Percentiles rank a stretch among this genome's conserved stretches.
Evolutionary conservation across 768 basidiomycete species (phyloP).

Genomic region (Cantharellus anzutake): DNA sequence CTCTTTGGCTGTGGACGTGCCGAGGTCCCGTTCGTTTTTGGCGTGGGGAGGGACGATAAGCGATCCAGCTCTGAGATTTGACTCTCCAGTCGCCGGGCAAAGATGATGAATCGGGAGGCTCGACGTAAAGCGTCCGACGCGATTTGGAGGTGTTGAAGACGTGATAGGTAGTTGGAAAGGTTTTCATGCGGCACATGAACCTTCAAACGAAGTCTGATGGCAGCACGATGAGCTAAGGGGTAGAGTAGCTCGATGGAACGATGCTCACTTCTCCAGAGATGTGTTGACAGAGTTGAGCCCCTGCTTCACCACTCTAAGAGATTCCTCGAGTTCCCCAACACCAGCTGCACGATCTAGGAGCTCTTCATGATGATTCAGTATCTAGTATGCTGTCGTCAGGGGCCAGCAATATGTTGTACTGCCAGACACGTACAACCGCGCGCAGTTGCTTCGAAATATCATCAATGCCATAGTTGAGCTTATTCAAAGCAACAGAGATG

Average conservation of each 20-base stretch:
- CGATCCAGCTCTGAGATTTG: conserved; percentile 61
- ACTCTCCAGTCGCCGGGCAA: conserved; percentile 61
- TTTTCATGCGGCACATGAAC: conserved; percentile 69
- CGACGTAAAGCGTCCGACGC: conserved; percentile 73
- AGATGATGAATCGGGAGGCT: conserved; percentile 64
- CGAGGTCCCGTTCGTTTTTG: not conserved
- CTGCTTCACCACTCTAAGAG: conserved; percentile 42
- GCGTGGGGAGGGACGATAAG: not conserved
- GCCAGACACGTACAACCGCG: conserved; percentile 37
- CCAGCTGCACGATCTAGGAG: conserved; percentile 67
- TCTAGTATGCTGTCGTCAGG: conserved; percentile 25
- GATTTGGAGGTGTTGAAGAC: conserved; percentile 62
- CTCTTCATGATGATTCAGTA: conserved; percentile 65
- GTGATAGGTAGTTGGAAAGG: conserved; percentile 46
- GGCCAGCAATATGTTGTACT: not conserved
- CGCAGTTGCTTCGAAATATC: conserved; percentile 86
- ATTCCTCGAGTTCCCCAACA: conserved; percentile 49
- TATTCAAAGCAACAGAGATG: conserved; percentile 74
- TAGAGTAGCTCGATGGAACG: conserved; percentile 10
- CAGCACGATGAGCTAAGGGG: conserved; percentile 6
- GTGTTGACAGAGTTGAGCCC: conserved; percentile 57
- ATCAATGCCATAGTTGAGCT: conserved; percentile 72
- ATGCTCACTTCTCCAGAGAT: conserved; percentile 52
- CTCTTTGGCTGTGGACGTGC: not conserved
- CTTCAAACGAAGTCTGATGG: conserved; percentile 56